These are phyloP conservation scores for Ampelomyces quisqualis DNA, from an alignment of 2,329 filamentous ascomycete species.

Conservation along the genomic window DNA sequence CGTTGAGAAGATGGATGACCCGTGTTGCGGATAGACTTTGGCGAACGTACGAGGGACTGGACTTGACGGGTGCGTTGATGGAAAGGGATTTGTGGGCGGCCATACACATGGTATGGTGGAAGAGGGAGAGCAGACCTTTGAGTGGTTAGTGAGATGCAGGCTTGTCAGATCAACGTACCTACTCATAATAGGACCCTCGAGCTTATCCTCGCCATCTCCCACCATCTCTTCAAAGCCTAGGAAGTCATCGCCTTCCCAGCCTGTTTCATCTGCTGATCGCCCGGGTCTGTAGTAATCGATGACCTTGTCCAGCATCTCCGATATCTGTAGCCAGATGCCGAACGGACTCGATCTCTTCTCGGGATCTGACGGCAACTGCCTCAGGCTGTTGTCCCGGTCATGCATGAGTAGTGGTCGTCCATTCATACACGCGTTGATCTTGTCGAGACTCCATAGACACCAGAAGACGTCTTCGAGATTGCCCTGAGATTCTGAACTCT, in stretches of 20 bases:
- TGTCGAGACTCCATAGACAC: slow-evolving; percentile 53
- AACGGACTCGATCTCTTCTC: slow-evolving; percentile 51
- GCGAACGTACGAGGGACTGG: slow-evolving; percentile 54
- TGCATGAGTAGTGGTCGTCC: slow-evolving; percentile 52
- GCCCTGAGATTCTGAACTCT: slow-evolving; percentile 41
- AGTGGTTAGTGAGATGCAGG: slow-evolving; percentile 17
- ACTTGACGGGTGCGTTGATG: slow-evolving; percentile 48
- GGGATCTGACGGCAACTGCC: slow-evolving; percentile 43
- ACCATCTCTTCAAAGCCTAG: slow-evolving; percentile 50
- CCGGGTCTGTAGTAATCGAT: slow-evolving; percentile 52
- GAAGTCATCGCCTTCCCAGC: slow-evolving; percentile 51
- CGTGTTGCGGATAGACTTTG: slow-evolving; percentile 58
- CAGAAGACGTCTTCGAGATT: slow-evolving; percentile 52
- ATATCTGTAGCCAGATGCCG: slow-evolving; percentile 51
- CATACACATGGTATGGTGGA: slow-evolving; percentile 59
- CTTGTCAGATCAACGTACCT: no score
- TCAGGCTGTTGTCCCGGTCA: slow-evolving; percentile 51
- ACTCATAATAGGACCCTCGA: slow-evolving; percentile 43
- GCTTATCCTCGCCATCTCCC: slow-evolving; percentile 42
- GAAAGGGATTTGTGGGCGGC: slow-evolving; percentile 55
- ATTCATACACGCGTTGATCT: slow-evolving; percentile 51
- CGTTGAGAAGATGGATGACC: slow-evolving; percentile 54
- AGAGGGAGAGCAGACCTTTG: slow-evolving; percentile 55
- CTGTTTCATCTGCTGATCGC: slow-evolving; percentile 44
- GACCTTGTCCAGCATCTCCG: slow-evolving; percentile 49